phyloP scores from a whole-genome alignment of 495 filamentous ascomycete genomes.

The Podospora fimiseda region DNA sequence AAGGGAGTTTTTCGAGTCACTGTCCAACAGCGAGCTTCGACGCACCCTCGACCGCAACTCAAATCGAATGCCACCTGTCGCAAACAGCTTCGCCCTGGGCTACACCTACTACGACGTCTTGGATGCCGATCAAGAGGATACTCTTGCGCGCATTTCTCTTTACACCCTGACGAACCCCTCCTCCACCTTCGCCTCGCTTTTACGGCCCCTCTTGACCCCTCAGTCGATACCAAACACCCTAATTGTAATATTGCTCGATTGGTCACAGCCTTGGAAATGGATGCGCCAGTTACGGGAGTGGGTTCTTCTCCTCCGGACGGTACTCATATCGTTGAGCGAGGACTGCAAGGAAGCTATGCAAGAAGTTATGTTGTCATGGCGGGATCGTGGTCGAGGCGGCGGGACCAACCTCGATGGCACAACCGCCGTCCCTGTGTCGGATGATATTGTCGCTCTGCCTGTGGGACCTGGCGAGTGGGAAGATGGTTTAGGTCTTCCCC shows the following conservation, averaged over 20 bases:
- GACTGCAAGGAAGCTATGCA: conserved; percentile 77
- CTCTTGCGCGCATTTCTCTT: conserved; percentile 81
- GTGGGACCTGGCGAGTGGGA: conserved; percentile 92
- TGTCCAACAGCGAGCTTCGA: conserved; percentile 59
- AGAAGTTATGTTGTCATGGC: conserved; percentile 65
- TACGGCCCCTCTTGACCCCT: conserved; percentile 79
- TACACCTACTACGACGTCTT: conserved; percentile 95
- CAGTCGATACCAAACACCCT: conserved; percentile 81
- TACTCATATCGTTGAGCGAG: conserved; percentile 66
- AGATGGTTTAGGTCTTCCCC: conserved; percentile 77
- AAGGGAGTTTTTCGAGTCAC: conserved; percentile 78
- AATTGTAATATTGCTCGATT: conserved; percentile 84
- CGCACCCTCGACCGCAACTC: conserved; percentile 52
- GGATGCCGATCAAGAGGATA: conserved; percentile 94
- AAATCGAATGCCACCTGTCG: conserved; percentile 68
- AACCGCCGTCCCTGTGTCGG: conserved; percentile 36
- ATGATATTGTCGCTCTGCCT: conserved; percentile 64
- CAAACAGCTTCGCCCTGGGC: conserved; percentile 87
- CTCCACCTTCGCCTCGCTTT: conserved; percentile 72
- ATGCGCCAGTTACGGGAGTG: conserved; percentile 79
- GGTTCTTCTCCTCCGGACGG: conserved; percentile 71
- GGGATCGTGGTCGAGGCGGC: conserved; percentile 50
- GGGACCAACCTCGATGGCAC: conserved; percentile 46
- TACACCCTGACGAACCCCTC: conserved; percentile 82
- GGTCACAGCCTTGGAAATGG: conserved; percentile 91